Evolutionary conservation across 176 grass and related monocot species (phyloP).

Genomic region (Eleusine coracana): DNA sequence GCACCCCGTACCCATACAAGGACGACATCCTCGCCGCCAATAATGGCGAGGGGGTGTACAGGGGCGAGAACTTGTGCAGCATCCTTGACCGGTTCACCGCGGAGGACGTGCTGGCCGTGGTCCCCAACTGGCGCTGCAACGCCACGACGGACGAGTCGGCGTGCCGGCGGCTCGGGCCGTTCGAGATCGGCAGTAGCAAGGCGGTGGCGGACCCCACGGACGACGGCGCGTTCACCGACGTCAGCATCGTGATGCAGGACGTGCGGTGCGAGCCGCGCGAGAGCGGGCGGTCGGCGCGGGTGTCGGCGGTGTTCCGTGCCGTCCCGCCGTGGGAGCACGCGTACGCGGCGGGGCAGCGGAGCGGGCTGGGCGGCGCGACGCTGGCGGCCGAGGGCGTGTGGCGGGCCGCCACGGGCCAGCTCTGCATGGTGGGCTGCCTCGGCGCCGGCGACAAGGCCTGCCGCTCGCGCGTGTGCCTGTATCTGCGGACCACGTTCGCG

Average conservation of each 20-base stretch:
- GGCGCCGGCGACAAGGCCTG: conserved; percentile 47
- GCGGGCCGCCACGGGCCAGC: conserved; percentile 65
- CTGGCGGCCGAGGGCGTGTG: conserved; percentile 78
- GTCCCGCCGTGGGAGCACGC: conserved; percentile 56
- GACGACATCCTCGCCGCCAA: conserved; percentile 51
- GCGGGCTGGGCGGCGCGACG: conserved; percentile 58
- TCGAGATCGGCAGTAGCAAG: conserved; percentile 41
- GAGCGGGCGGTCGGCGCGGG: conserved; percentile 50
- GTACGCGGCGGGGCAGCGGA: conserved; percentile 56
- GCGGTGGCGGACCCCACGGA: conserved; percentile 40
- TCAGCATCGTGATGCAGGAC: conserved; percentile 76
- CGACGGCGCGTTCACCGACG: conserved; percentile 55
- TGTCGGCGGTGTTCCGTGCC: conserved; percentile 73
- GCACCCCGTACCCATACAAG: conserved; percentile 51
- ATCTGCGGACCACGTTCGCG: conserved; percentile 67
- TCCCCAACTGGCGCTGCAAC: conserved; percentile 81
- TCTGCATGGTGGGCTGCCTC: conserved; percentile 94
- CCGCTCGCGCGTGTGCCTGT: conserved; percentile 71
- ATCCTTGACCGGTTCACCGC: conserved; percentile 69
- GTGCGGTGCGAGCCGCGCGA: conserved; percentile 55
- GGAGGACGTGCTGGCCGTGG: conserved; percentile 54
- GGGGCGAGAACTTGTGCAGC: conserved; percentile 68
- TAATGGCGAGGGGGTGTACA: conserved; percentile 51
- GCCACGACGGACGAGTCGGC: conserved; percentile 26
- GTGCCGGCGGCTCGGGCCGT: conserved; percentile 66